Evolutionary conservation across 163 green algal species (phyloP), one percentile per base, ranked within the genome.

Genomic region (Picocystis sp.): DNA sequence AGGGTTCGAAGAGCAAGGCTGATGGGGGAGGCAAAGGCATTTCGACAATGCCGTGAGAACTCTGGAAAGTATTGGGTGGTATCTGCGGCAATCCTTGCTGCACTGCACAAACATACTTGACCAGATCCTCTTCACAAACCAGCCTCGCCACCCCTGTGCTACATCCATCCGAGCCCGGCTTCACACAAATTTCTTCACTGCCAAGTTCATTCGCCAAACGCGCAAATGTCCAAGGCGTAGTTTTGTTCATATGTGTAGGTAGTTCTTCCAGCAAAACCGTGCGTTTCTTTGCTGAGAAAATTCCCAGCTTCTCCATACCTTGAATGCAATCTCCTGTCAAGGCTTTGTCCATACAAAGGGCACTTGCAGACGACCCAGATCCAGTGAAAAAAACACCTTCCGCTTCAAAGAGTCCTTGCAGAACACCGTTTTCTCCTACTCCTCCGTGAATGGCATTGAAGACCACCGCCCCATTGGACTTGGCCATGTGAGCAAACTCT

Each of bases 111-210:
- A 57, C 53, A 33, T 73, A 77, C 14, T 25, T 15, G 2, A 21
- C 13, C 41, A 77, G 50, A 57, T 77, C 62, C 0, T 14, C 54
- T 17, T 25, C 19, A 14, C 45, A 25, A 22, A 17, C 55, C 1
- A 79, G 52, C 14, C 57, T 53, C 9, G 62, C 62, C 2, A 78
- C 64, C 19, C 69, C 69, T 12, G 71, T 70, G 13, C 51, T 63
- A 53, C 64, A 75, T 13, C 69, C 69, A 29, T 79, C 71, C 6
- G 35, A 45, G 5, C 50, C 55, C 0, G 71, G 71, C 68, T 79
- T 79, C 43, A 79, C 58, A 52, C 62, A 69, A 33, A 78, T 23
- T 23, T 53, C 50, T 25, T 9, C 33, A 33, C 29, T 38, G 29
- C 8, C 8, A 8, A 38, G 29, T 38, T 38, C 29, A 8, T 8